These are phyloP conservation scores for Silybum marianum DNA, from an alignment of 129 eudicot genomes.

Conservation along the genomic window DNA sequence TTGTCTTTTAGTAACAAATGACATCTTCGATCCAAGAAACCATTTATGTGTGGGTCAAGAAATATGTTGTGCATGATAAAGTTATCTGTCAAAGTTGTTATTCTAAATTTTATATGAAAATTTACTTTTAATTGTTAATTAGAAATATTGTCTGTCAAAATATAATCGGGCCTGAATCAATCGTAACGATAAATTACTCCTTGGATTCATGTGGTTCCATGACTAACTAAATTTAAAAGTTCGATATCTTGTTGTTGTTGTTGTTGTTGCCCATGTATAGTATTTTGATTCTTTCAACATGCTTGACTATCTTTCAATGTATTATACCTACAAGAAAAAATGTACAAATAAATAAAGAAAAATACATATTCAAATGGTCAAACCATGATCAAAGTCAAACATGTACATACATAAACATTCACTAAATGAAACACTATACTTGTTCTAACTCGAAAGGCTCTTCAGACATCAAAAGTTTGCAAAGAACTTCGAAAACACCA, in stretches of 20 bases:
- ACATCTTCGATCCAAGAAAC: too few relatives aligned
- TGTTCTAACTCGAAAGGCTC: conserved; percentile 88
- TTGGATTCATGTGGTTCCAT: background rate
- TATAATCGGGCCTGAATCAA: background rate
- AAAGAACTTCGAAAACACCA: conserved; percentile 86
- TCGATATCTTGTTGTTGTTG: background rate
- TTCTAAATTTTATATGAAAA: too few relatives aligned
- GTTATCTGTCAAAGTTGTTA: background rate
- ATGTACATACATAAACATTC: too few relatives aligned
- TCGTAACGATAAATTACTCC: background rate
- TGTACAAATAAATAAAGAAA: background rate
- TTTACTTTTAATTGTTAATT: too few relatives aligned
- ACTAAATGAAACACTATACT: conserved; percentile 37
- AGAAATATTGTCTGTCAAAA: too few relatives aligned
- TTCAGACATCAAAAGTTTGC: conserved; percentile 85
- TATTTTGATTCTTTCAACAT: too few relatives aligned
- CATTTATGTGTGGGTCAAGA: too few relatives aligned
- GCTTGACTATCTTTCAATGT: background rate
- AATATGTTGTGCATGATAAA: background rate
- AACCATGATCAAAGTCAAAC: background rate
- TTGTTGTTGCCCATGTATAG: background rate
- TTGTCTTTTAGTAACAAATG: background rate
- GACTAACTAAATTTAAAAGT: background rate
- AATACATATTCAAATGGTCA: background rate
- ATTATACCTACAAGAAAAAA: background rate